Evolutionary conservation across 148 eudicot genomes (phyloP).

Genomic region (Fagopyrum tataricum): DNA sequence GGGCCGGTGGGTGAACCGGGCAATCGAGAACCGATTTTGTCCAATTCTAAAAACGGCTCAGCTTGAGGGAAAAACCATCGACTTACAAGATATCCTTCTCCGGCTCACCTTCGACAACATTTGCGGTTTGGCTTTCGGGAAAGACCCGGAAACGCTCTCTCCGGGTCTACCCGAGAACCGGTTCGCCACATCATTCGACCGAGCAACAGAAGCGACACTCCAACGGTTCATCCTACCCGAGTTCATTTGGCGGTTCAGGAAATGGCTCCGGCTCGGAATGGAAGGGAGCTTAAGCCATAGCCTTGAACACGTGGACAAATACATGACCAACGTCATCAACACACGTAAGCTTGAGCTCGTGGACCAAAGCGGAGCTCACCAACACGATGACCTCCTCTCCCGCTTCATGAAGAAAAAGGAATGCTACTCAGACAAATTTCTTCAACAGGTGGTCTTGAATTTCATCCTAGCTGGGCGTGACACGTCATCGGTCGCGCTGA

Average conservation of each 20-base stretch:
- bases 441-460: constrained; percentile 69
- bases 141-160: constrained; percentile 69
- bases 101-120: constrained; percentile 91
- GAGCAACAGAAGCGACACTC: constrained; percentile 78
- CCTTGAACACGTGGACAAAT: constrained; percentile 60
- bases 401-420: constrained; percentile 92
- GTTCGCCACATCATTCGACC: constrained; percentile 69
- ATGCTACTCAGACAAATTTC: constrained; percentile 56
- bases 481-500: constrained; percentile 90
- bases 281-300: constrained; percentile 49
- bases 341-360: constrained; percentile 70
- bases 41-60: constrained; percentile 69
- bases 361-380: constrained; percentile 29
- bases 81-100: constrained; percentile 70
- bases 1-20: constrained; percentile 93
- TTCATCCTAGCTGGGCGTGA: constrained; percentile 96
- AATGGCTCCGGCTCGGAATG: constrained; percentile 67
- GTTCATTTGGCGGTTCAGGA: constrained; percentile 65
- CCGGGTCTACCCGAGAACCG: constrained; percentile 55
- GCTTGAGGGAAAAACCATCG: constrained; percentile 46
- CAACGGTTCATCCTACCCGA: constrained; percentile 82
- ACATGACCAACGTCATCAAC: constrained; percentile 45
- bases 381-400: constrained; percentile 54
- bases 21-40: constrained; percentile 51
- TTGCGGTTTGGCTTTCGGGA: constrained; percentile 84